Base-by-base conservation (phyloP, 345 rosid genomes). In the Toxicodendron radicans region DNA sequence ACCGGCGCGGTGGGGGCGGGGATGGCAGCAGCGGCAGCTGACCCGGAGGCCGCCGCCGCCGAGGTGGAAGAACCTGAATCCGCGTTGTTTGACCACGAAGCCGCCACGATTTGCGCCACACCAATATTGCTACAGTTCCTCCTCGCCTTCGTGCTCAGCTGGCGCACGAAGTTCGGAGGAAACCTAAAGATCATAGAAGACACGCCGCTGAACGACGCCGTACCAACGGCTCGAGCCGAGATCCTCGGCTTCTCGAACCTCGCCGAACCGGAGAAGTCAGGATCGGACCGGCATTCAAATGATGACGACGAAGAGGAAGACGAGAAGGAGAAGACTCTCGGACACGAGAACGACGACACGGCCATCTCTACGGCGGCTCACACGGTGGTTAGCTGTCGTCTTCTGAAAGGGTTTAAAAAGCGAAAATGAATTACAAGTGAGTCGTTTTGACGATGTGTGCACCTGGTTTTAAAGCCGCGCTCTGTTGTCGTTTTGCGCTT, bases 61-160 rank as follows among this genome's bases (percentile, higher is more conserved):
- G 90, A 83, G 78, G 87, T 45, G 30, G 85, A 81, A 68, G 75
- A 74, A 20, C 83, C 80, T 41, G 93, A 54, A 60, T 83, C 45
- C 17, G 88, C 62, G 75, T 77, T 75, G 87, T 95, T 85, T 7
- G 99, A 82, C 99, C 99, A 95, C 83, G 92, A 87, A 60, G 99
- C 99, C 30, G 99, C 98, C 53, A 91, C 99, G 72, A 95, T 83
- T 84, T 95, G 99, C 20, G 99, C 99, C 60, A 95, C 99, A 58
- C 99, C 99, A 82, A 95, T 95, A 84, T 95, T 95, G 93, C 97
- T 88, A 82, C 97, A 95, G 89, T 95, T 95, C 76, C 99, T 87
- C 66, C 99, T 91, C 54, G 96, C 94, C 91, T 93, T 95, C 65
- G 78, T 87, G 84, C 98, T 91, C 53, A 95, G 92, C 89, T 95